These are phyloP conservation scores for Gossypium anomalum DNA, from an alignment of 345 rosid genomes.

Conservation along the genomic window DNA sequence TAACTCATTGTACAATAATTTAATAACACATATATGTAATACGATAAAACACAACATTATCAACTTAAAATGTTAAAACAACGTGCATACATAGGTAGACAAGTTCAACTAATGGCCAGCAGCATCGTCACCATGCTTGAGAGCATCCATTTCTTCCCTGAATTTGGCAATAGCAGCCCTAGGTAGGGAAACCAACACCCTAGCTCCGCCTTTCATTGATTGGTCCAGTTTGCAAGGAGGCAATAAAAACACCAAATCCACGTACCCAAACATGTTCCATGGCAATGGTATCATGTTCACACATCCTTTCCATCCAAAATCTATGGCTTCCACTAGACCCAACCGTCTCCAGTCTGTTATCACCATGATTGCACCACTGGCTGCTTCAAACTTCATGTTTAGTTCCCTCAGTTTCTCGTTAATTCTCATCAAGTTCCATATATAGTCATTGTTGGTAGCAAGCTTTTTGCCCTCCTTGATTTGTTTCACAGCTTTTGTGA, in stretches of 20 bases:
- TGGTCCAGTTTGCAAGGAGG: constrained; percentile 29
- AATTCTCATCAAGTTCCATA: constrained; percentile 20
- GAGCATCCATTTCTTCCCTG: constrained; percentile 39
- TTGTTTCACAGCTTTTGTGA: constrained; percentile 27
- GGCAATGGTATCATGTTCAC: constrained; percentile 49
- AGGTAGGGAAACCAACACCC: constrained; percentile 47
- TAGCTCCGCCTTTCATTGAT: constrained; percentile 47
- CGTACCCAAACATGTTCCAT: constrained; percentile 32
- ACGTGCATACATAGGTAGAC: background rate
- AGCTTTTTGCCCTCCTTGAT: constrained; percentile 41
- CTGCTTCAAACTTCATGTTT: constrained; percentile 27
- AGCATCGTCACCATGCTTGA: constrained; percentile 10
- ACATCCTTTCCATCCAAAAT: constrained; percentile 48
- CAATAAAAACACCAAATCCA: constrained; percentile 44
- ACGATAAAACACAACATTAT: background rate
- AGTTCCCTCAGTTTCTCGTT: constrained; percentile 28
- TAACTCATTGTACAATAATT: background rate
- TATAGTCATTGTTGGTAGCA: constrained; percentile 18
- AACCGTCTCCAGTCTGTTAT: constrained; percentile 58
- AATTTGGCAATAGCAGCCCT: constrained; percentile 40
- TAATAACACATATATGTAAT: background rate
- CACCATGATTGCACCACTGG: constrained; percentile 34
- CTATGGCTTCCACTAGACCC: constrained; percentile 39
- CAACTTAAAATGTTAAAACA: background rate
- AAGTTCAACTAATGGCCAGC: background rate